Percentiles rank a stretch among this genome's conserved stretches.
Conservation (phyloP, 345 rosid species). For the Sonneratia caseolaris region DNA sequence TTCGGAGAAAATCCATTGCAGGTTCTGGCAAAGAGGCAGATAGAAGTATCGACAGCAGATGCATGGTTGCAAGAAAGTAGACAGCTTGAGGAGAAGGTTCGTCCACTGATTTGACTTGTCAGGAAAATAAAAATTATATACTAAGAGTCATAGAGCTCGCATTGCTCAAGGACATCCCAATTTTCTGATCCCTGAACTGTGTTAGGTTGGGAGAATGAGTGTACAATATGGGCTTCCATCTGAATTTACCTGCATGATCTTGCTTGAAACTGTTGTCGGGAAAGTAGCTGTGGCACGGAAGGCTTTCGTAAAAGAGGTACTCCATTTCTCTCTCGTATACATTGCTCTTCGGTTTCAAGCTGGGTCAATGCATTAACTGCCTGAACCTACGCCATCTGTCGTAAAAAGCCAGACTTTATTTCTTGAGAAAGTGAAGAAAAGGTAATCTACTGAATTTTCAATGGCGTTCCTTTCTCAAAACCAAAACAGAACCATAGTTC, state of each 20-base stretch:
- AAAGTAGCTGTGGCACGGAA: conserved; percentile 27
- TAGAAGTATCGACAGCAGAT: conserved; percentile 57
- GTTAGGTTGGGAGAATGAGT: conserved; percentile 62
- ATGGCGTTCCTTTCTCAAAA: too few species aligned
- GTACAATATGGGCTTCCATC: conserved; percentile 50
- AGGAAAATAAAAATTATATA: neutral
- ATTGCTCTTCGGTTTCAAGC: neutral
- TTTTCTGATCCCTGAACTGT: neutral
- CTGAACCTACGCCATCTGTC: too few species aligned
- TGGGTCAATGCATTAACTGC: too few species aligned
- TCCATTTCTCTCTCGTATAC: neutral
- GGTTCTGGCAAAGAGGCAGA: conserved; percentile 69
- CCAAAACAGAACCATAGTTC: too few species aligned
- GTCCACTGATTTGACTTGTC: neutral
- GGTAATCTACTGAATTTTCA: too few species aligned
- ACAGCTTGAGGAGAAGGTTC: conserved; percentile 72
- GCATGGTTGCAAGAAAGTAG: conserved; percentile 65
- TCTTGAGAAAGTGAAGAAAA: neutral
- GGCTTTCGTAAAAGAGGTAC: neutral
- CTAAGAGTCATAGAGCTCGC: neutral
- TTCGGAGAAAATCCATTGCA: conserved; percentile 11
- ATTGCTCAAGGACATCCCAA: neutral
- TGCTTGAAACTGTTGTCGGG: conserved; percentile 28
- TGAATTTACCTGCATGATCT: conserved; percentile 47
- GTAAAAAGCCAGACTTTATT: neutral